Conservation (phyloP, 176 grass and related monocot genomes). For the Saccharum officinarum region DNA sequence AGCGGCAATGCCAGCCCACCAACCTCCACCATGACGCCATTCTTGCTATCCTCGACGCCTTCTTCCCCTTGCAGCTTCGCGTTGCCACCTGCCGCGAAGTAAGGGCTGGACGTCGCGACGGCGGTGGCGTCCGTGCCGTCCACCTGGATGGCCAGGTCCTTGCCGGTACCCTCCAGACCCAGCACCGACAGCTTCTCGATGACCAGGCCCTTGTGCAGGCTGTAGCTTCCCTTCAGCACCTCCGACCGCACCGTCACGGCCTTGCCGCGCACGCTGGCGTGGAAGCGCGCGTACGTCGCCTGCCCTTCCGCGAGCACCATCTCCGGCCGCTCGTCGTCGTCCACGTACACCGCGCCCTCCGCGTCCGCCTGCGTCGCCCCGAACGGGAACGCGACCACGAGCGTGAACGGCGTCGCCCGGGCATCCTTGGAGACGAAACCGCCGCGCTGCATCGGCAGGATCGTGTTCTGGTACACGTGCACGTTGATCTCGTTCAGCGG, state of each 20-base stretch:
- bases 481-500: conserved; percentile 83
- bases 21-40: conserved; percentile 65
- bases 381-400: conserved; percentile 72
- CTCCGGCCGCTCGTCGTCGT: conserved; percentile 90
- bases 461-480: conserved; percentile 71
- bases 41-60: conserved; percentile 34
- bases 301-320: conserved; percentile 77
- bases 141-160: conserved; percentile 46
- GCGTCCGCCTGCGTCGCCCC: conserved; percentile 52
- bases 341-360: conserved; percentile 66
- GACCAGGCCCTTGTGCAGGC: conserved; percentile 51
- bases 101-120: conserved; percentile 36
- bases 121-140: conserved; percentile 36
- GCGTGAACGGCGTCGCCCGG: conserved; percentile 72
- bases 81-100: conserved; percentile 21
- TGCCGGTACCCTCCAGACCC: conserved; percentile 64
- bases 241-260: conserved; percentile 73
- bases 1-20: conserved; percentile 76
- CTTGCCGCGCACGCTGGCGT: conserved; percentile 56
- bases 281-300: conserved; percentile 64
- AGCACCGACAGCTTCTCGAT: conserved; percentile 80
- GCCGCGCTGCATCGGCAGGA: conserved; percentile 88
- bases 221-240: conserved; percentile 58
- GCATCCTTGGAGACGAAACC: conserved; percentile 66
- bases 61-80: conserved; percentile 22